These are phyloP conservation scores for Cercospora beticola DNA, from an alignment of 2,329 filamentous ascomycete species.

Conservation along the genomic window DNA sequence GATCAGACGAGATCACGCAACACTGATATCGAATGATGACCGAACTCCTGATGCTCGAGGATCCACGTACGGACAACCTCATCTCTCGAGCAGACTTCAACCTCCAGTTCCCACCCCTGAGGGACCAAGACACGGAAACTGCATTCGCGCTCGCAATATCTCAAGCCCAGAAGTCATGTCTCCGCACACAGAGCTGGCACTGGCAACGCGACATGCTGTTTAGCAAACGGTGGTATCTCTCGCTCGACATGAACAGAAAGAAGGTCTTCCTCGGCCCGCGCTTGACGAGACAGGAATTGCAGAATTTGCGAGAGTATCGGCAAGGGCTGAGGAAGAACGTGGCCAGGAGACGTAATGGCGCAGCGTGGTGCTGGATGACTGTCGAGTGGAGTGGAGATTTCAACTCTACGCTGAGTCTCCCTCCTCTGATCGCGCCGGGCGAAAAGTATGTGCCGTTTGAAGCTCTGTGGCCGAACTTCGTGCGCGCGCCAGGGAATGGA, in stretches of 20 bases:
- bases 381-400: constrained; percentile 13
- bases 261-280: background rate
- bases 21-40: background rate
- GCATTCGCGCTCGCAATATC: background rate
- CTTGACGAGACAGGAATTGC: background rate
- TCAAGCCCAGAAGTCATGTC: background rate
- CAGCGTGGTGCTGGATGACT: background rate
- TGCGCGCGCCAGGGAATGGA: background rate
- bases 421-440: background rate
- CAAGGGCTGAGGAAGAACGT: background rate
- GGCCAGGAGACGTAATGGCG: background rate
- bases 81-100: background rate
- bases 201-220: background rate
- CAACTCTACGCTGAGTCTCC: background rate
- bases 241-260: background rate
- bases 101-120: background rate
- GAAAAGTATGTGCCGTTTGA: background rate
- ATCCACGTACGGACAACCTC: background rate
- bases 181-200: background rate
- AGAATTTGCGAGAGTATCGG: background rate
- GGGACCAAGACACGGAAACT: background rate
- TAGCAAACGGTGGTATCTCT: background rate
- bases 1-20: background rate
- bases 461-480: background rate
- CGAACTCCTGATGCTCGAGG: background rate